These are phyloP conservation scores for Boechera divaricarpa DNA, from an alignment of 345 rosid genomes.

Conservation along the genomic window DNA sequence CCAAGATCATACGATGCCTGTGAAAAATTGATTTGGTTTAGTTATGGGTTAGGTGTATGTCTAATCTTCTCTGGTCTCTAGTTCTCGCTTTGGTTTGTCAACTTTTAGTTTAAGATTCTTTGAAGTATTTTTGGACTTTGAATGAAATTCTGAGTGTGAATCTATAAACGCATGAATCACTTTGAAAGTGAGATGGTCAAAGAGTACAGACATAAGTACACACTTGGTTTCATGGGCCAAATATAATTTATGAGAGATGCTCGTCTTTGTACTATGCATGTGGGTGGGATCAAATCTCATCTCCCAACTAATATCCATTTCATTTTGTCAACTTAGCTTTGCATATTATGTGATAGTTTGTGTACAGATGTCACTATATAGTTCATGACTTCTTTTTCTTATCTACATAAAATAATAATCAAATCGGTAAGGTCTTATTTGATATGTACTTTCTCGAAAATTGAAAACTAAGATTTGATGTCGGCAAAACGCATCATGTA, in stretches of 20 bases:
- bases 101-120: constrained; percentile 23
- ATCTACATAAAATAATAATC: not conserved
- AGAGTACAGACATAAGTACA: constrained; percentile 29
- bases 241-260: constrained; percentile 7
- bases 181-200: constrained; percentile 36
- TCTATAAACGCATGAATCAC: constrained; percentile 12
- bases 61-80: constrained; percentile 4
- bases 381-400: not conserved
- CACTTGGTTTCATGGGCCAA: constrained; percentile 32
- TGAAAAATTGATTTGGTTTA: constrained; percentile 24
- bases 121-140: constrained; percentile 28
- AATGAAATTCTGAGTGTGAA: constrained; percentile 35
- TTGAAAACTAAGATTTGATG: constrained; percentile 37
- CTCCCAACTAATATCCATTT: constrained; percentile 39
- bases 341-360: constrained; percentile 12
- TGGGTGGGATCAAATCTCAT: constrained; percentile 31
- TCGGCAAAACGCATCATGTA: constrained; percentile 32
- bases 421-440: constrained; percentile 1
- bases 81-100: constrained; percentile 10
- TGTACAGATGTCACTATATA: constrained; percentile 35
- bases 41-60: constrained; percentile 14
- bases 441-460: constrained; percentile 24
- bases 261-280: constrained; percentile 21
- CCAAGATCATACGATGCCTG: constrained; percentile 7
- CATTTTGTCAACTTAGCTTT: constrained; percentile 30